Conservation (phyloP, 805 yeast species). For the Helenozyma baotianmanensis region DNA sequence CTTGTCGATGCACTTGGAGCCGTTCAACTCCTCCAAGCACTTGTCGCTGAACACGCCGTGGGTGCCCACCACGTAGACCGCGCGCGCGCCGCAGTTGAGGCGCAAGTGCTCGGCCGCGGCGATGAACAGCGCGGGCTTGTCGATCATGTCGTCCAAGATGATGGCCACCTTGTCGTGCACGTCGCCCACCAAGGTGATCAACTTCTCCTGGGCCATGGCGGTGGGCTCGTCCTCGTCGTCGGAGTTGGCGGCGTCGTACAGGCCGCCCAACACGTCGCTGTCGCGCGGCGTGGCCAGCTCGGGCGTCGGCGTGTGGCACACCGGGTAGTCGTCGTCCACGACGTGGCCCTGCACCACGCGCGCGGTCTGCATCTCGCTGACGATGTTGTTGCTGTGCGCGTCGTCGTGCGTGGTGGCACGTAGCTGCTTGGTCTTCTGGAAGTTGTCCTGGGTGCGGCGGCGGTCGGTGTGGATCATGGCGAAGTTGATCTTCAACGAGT, state of each 20-base stretch:
- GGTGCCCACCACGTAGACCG: conserved; percentile 87
- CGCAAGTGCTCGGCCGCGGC: conserved; percentile 98
- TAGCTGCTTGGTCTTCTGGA: conserved; percentile 36
- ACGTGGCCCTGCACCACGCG: conserved; percentile 96
- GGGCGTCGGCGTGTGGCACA: conserved; percentile 2
- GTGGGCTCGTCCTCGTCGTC: conserved; percentile 82
- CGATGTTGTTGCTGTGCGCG: conserved; percentile 62
- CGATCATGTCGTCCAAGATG: conserved; percentile 95
- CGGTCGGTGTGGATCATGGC: conserved; percentile 99
- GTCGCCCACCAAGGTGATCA: conserved; percentile 94
- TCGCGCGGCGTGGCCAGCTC: conserved; percentile 16
- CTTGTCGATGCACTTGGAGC: conserved; percentile 79
- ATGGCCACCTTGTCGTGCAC: conserved; percentile 90
- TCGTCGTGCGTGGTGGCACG: conserved; percentile 34
- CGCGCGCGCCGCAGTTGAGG: conserved; percentile 92
- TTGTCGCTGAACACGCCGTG: conserved; percentile 92
- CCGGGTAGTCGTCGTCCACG: conserved; percentile 73
- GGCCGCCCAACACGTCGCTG: conserved; percentile 69
- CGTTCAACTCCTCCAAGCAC: conserved; percentile 75
- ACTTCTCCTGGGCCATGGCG: conserved; percentile 63
- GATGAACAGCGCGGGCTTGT: conserved; percentile 87
- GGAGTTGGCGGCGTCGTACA: conserved; percentile 74
- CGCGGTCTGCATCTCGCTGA: conserved; percentile 88
- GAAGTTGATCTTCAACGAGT: conserved; percentile 87
- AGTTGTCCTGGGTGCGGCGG: conserved; percentile 75